A percentile compares a stretch with the other conserved stretches of the same genome.
Evolutionary conservation across 352 stramenopile species (phyloP).

Genomic region (Globisporangium nagaii): DNA sequence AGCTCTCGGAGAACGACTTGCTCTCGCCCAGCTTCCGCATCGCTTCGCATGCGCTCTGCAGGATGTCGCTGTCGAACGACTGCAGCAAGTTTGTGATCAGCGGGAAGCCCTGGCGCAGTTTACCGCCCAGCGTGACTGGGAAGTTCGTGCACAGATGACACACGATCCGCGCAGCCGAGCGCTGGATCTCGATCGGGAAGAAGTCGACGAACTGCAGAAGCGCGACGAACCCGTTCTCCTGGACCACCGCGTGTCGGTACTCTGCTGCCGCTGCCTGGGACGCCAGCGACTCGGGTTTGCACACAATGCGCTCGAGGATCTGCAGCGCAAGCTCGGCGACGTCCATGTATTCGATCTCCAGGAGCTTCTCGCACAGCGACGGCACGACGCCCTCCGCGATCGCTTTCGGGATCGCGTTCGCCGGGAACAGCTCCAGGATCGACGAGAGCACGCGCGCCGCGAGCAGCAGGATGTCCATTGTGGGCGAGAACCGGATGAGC

Average conservation of each 20-base stretch:
- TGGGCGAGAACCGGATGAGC: conserved; percentile 34
- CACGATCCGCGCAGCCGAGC: conserved; percentile 47
- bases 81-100: conserved; percentile 41
- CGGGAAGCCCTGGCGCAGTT: conserved; percentile 34
- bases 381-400: conserved; percentile 41
- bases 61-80: conserved; percentile 50
- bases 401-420: conserved; percentile 31
- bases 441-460: conserved; percentile 44
- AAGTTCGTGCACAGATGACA: conserved; percentile 47
- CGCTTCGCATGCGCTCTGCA: conserved; percentile 42
- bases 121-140: conserved; percentile 13
- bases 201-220: conserved; percentile 80
- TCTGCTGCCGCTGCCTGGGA: conserved; percentile 12
- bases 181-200: conserved; percentile 72
- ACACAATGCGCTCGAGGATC: conserved; percentile 61
- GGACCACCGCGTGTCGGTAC: conserved; percentile 38
- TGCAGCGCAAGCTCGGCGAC: conserved; percentile 65
- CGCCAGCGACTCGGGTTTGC: conserved; percentile 9
- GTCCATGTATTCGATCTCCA: conserved; percentile 84
- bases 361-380: conserved; percentile 58
- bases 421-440: conserved; percentile 54
- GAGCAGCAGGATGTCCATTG: conserved; percentile 62
- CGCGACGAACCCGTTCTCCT: conserved; percentile 59
- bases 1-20: conserved; percentile 24
- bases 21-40: conserved; percentile 49